A percentile compares a stretch with the other conserved stretches of the same genome.
phyloP scores from a whole-genome alignment of 1,284 basidiomycete genomes.

The Leccinum huronense region DNA sequence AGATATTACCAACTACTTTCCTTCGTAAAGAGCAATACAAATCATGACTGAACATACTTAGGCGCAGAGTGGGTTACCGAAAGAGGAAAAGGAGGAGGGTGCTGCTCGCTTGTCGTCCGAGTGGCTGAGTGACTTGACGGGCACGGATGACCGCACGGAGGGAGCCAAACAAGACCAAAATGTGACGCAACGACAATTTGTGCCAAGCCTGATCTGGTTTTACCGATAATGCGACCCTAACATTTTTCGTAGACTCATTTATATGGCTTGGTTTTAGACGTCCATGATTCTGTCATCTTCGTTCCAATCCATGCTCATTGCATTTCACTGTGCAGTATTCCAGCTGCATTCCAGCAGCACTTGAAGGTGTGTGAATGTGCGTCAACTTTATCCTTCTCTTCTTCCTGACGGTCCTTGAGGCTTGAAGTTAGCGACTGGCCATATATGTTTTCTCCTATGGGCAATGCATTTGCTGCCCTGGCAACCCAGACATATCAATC shows the following conservation, averaged over 20 bases:
- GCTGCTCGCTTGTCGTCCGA: no score
- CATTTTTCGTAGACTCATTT: conserved; percentile 14
- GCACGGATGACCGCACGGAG: no score
- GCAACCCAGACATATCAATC: conserved; percentile 36
- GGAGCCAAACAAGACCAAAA: no score
- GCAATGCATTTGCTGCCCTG: conserved; percentile 43
- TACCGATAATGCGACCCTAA: background rate
- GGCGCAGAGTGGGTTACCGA: no score
- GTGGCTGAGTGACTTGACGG: no score
- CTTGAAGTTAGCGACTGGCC: conserved; percentile 34
- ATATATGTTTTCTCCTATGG: conserved; percentile 44
- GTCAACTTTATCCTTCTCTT: background rate
- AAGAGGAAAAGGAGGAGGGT: no score
- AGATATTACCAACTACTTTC: no score
- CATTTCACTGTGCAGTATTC: conserved; percentile 18
- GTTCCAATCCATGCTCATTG: background rate
- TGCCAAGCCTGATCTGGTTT: no score
- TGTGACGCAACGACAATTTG: no score
- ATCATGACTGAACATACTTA: no score
- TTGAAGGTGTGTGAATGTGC: conserved; percentile 13
- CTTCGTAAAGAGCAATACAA: no score
- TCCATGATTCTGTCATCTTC: background rate
- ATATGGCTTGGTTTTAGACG: conserved; percentile 22
- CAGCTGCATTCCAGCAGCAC: conserved; percentile 6
- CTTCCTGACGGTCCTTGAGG: background rate